Evolutionary conservation across 169 alveolate species (phyloP).

Genomic region (Neospora caninum): DNA sequence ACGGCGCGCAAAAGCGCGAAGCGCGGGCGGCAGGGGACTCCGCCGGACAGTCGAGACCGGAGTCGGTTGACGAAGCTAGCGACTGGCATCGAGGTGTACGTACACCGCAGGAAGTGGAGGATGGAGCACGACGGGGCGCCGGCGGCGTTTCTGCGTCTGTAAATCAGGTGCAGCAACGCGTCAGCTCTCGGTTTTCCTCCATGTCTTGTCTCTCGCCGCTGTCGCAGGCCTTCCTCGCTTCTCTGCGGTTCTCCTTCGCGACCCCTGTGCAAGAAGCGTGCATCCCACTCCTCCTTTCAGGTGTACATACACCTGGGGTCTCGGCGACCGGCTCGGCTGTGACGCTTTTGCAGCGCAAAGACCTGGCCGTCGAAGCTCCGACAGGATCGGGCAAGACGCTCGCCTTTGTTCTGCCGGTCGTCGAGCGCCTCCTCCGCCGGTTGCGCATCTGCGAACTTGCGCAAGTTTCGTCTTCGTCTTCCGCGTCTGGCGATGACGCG

Average conservation of each 20-base stretch:
- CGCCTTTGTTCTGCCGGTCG: constrained; percentile 88
- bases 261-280: constrained; percentile 44
- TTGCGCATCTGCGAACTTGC: not conserved
- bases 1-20: too few relatives aligned
- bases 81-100: too few relatives aligned
- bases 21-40: too few relatives aligned
- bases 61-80: too few relatives aligned
- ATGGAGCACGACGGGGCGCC: too few relatives aligned
- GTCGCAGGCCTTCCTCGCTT: not conserved
- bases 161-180: not conserved
- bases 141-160: too few relatives aligned
- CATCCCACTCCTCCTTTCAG: constrained; percentile 30
- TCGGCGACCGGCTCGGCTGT: not conserved
- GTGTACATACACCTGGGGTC: not conserved
- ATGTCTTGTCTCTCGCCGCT: constrained; percentile 24
- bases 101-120: too few relatives aligned
- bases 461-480: not conserved
- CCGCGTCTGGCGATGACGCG: not conserved
- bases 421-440: not conserved
- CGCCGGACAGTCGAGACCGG: too few relatives aligned
- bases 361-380: constrained; percentile 71
- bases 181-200: not conserved
- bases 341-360: constrained; percentile 83
- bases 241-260: not conserved
- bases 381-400: constrained; percentile 96